A percentile compares a stretch with the other conserved stretches of the same genome.
phyloP scores from a whole-genome alignment of 768 basidiomycete species.

The Chiua virens region DNA sequence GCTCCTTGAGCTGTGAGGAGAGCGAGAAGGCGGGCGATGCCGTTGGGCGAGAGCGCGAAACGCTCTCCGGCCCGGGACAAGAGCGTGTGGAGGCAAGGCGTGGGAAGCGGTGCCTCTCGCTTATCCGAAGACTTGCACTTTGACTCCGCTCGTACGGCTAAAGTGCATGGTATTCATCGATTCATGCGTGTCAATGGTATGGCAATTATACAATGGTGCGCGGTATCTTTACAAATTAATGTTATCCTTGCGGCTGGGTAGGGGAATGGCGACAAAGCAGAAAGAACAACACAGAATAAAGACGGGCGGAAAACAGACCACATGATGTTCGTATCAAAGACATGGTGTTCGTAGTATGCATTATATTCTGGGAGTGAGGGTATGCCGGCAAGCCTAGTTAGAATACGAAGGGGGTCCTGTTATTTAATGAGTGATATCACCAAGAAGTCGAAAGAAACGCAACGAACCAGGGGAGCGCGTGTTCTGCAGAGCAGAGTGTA shows the following conservation, averaged over 20 bases:
- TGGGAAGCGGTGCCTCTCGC: no score
- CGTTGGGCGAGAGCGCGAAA: no score
- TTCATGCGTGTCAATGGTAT: conserved; percentile 6
- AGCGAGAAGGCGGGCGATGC: no score
- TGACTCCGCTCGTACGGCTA: no score
- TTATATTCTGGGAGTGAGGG: conserved; percentile 5
- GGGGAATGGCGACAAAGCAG: background rate
- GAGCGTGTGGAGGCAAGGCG: no score
- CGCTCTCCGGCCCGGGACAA: no score
- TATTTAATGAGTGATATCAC: conserved; percentile 3
- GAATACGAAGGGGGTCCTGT: conserved; percentile 45
- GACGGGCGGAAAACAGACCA: background rate
- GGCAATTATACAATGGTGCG: conserved; percentile 16
- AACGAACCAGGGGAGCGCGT: conserved; percentile 59
- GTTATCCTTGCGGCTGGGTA: background rate
- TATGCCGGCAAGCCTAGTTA: conserved; percentile 16
- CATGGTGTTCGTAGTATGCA: conserved; percentile 6
- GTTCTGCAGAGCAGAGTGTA: conserved; percentile 63
- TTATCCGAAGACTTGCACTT: no score
- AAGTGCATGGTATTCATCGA: conserved; percentile 1
- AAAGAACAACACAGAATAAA: conserved; percentile 7
- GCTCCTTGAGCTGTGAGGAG: no score
- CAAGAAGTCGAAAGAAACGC: background rate
- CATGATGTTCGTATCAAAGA: background rate
- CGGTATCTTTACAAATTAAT: conserved; percentile 20